These are phyloP conservation scores for Synchytrium microbalum DNA, from an alignment of 371 early-diverging fungal genomes.

Conservation along the genomic window DNA sequence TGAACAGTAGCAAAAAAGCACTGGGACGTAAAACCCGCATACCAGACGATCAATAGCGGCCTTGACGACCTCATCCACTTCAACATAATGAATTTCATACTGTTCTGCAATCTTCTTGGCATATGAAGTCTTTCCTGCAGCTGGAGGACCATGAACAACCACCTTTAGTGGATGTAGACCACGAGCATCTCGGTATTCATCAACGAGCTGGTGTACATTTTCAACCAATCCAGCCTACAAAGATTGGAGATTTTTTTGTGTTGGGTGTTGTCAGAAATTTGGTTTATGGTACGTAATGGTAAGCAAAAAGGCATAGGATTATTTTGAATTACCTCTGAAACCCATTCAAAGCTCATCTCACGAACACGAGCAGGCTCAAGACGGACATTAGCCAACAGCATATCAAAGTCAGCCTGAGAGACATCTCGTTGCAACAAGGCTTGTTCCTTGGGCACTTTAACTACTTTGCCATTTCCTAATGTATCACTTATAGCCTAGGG, in stretches of 20 bases:
- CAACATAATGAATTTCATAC: conserved; percentile 40
- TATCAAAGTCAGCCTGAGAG: conserved; percentile 40
- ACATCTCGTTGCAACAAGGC: conserved; percentile 37
- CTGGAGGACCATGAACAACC: conserved; percentile 45
- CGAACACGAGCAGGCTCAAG: conserved; percentile 44
- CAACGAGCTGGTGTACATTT: conserved; percentile 32
- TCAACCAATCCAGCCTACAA: conserved; percentile 40
- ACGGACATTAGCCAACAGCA: conserved; percentile 35
- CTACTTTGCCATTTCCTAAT: conserved; percentile 39
- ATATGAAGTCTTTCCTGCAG: conserved; percentile 35
- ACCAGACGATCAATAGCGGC: conserved; percentile 34
- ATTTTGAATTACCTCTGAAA: conserved; percentile 36
- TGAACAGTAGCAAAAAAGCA: not conserved
- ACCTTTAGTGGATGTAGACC: conserved; percentile 39
- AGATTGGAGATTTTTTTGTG: not conserved
- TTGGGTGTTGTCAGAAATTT: too few relatives aligned
- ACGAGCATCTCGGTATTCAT: conserved; percentile 46
- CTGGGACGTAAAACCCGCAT: conserved; percentile 1
- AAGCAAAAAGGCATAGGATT: not conserved
- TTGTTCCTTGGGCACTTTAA: conserved; percentile 35
- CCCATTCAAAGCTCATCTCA: conserved; percentile 45
- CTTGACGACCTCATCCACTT: conserved; percentile 34
- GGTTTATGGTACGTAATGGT: too few relatives aligned
- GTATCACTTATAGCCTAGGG: conserved; percentile 36
- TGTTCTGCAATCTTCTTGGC: conserved; percentile 33